Conservation (phyloP, 208 protist species). For the Crithidia brevicula region DNA sequence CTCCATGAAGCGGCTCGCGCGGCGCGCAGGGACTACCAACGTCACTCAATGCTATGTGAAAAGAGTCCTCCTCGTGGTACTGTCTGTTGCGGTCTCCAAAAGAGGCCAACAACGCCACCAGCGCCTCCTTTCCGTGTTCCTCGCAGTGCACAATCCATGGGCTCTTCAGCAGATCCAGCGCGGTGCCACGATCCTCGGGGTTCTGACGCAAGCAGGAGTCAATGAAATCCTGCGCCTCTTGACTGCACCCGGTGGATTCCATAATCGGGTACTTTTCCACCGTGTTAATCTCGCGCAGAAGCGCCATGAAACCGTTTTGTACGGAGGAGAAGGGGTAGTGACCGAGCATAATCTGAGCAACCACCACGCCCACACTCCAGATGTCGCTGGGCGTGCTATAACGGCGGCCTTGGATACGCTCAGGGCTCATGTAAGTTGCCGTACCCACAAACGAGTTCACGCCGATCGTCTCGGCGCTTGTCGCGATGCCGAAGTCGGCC, state of each 20-base stretch:
- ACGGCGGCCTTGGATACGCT: slow-evolving; percentile 78
- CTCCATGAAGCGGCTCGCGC: background rate
- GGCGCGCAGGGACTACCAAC: background rate
- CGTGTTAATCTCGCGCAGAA: slow-evolving; percentile 74
- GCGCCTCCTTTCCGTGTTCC: slow-evolving; percentile 48
- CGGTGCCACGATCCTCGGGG: slow-evolving; percentile 62
- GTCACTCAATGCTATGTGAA: slow-evolving; percentile 19
- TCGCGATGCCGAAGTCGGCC: slow-evolving; percentile 87
- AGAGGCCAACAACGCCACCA: slow-evolving; percentile 52
- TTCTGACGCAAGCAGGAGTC: slow-evolving; percentile 69
- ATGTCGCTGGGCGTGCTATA: slow-evolving; percentile 88
- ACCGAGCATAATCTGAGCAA: slow-evolving; percentile 74
- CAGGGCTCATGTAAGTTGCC: slow-evolving; percentile 88
- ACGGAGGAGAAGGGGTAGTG: slow-evolving; percentile 69
- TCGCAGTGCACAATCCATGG: slow-evolving; percentile 82
- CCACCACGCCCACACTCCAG: slow-evolving; percentile 87
- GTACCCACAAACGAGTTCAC: slow-evolving; percentile 90
- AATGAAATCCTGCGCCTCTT: slow-evolving; percentile 71
- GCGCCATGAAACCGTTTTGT: slow-evolving; percentile 78
- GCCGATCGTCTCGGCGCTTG: slow-evolving; percentile 83
- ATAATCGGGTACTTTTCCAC: slow-evolving; percentile 58
- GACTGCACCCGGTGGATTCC: slow-evolving; percentile 52
- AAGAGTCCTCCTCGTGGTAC: slow-evolving; percentile 33
- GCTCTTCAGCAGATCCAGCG: slow-evolving; percentile 61
- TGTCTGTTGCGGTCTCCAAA: slow-evolving; percentile 55